Percentiles rank a stretch among this genome's conserved stretches.
These are phyloP conservation scores for Leccinum uliginosum DNA, from an alignment of 768 basidiomycete species.

Conservation along the genomic window DNA sequence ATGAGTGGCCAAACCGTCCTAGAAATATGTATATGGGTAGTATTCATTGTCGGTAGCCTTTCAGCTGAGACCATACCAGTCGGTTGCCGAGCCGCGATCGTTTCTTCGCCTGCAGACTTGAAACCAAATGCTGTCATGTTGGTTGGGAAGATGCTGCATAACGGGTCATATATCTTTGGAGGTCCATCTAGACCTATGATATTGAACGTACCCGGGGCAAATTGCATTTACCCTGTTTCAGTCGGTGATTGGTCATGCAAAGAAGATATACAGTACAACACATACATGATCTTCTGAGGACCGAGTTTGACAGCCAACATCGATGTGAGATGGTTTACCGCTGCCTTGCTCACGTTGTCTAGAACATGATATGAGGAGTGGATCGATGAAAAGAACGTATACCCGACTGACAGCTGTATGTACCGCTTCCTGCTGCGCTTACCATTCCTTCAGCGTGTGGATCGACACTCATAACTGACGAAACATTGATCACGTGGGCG, in stretches of 20 bases:
- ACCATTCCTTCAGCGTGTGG: slow-evolving; percentile 46
- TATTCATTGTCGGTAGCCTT: neutral
- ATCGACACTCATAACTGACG: slow-evolving; percentile 59
- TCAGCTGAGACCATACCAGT: slow-evolving; percentile 43
- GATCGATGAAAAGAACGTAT: neutral
- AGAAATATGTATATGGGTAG: neutral
- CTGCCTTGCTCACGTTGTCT: slow-evolving; percentile 87
- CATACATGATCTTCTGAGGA: slow-evolving; percentile 60
- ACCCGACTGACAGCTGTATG: slow-evolving; percentile 71
- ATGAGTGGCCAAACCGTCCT: slow-evolving; percentile 63
- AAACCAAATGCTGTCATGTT: slow-evolving; percentile 81
- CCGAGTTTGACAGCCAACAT: slow-evolving; percentile 64
- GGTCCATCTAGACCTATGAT: neutral
- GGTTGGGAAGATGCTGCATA: slow-evolving; percentile 63
- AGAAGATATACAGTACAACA: slow-evolving; percentile 6
- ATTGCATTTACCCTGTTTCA: slow-evolving; percentile 72
- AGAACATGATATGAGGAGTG: neutral
- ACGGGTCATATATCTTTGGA: neutral
- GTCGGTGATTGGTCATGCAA: neutral
- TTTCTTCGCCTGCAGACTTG: slow-evolving; percentile 49
- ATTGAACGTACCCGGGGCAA: slow-evolving; percentile 59
- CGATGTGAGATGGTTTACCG: slow-evolving; percentile 78
- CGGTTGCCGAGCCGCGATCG: slow-evolving; percentile 53
- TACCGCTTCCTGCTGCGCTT: slow-evolving; percentile 54
- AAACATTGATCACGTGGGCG: slow-evolving; percentile 78